phyloP scores from a whole-genome alignment of 129 eudicot species.

The Apium graveolens region DNA sequence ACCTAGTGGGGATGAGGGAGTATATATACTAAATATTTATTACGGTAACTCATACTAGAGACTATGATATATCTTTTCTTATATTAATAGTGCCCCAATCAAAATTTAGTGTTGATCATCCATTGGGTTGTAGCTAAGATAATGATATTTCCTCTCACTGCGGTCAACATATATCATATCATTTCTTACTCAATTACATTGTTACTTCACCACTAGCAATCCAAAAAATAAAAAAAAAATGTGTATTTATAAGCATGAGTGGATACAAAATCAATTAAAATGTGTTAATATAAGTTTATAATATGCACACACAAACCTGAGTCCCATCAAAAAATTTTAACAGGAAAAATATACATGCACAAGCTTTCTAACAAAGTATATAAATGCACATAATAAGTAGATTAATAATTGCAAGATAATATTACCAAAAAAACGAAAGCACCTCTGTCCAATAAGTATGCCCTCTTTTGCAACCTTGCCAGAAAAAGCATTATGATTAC shows the following conservation, averaged over 20 bases:
- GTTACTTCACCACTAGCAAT: not conserved
- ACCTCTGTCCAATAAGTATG: constrained; percentile 50
- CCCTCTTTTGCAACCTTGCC: constrained; percentile 37
- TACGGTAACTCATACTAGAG: too few relatives aligned
- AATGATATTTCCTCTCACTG: too few relatives aligned
- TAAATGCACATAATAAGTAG: not conserved
- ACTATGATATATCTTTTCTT: too few relatives aligned
- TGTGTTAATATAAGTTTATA: not conserved
- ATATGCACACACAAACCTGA: not conserved
- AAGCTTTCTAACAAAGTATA: not conserved
- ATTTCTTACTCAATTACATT: not conserved
- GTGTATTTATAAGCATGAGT: not conserved
- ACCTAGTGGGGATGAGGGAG: too few relatives aligned
- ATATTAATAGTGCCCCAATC: too few relatives aligned
- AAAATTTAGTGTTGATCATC: too few relatives aligned
- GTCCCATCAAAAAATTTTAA: not conserved
- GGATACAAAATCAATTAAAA: not conserved
- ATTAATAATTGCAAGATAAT: not conserved
- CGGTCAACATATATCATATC: not conserved
- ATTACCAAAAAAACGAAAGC: constrained; percentile 62
- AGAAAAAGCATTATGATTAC: constrained; percentile 5
- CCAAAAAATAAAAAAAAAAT: not conserved
- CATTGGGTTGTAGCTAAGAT: not conserved
- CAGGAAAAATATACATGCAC: not conserved
- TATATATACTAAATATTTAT: too few relatives aligned